Conservation (phyloP, 2,329 filamentous ascomycete species). For the Sodiomyces alkalinus region DNA sequence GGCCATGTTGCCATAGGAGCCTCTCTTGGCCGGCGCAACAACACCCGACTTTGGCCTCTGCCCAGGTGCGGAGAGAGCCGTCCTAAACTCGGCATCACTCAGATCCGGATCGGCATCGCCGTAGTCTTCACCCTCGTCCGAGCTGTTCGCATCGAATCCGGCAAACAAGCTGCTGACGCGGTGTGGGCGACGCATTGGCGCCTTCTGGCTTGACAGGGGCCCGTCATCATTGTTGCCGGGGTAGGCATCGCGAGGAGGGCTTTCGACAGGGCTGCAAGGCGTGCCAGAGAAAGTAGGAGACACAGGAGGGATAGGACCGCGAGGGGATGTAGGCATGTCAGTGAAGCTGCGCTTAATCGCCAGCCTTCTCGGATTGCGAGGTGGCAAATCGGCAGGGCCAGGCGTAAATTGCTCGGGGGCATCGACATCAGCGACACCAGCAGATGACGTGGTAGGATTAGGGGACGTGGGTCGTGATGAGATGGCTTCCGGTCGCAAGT, state of each 20-base stretch:
- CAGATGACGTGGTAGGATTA: conserved; percentile 11
- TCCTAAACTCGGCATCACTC: conserved; percentile 53
- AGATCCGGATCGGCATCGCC: conserved; percentile 33
- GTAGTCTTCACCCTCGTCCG: conserved; percentile 51
- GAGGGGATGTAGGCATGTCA: conserved; percentile 37
- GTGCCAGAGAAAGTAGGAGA: conserved; percentile 14
- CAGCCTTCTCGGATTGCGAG: conserved; percentile 44
- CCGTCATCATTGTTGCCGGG: conserved; percentile 72
- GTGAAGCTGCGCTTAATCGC: conserved; percentile 26
- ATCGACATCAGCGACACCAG: conserved; percentile 17
- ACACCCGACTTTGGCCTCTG: conserved; percentile 23
- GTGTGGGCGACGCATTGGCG: conserved; percentile 52
- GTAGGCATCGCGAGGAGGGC: conserved; percentile 43
- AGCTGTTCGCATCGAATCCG: conserved; percentile 61
- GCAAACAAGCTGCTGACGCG: conserved; percentile 77
- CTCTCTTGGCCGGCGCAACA: conserved; percentile 1
- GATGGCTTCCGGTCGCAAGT: conserved; percentile 68
- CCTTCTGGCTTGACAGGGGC: conserved; percentile 44
- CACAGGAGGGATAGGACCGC: conserved; percentile 11
- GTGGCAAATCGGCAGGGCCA: conserved; percentile 37
- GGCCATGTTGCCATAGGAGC: conserved; percentile 17
- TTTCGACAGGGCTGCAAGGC: not conserved
- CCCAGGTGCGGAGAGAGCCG: conserved; percentile 47
- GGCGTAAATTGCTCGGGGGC: conserved; percentile 30
- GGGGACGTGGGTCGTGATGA: conserved; percentile 45